Conservation (phyloP, 129 eudicot genomes). For the Oenanthe sinensis region DNA sequence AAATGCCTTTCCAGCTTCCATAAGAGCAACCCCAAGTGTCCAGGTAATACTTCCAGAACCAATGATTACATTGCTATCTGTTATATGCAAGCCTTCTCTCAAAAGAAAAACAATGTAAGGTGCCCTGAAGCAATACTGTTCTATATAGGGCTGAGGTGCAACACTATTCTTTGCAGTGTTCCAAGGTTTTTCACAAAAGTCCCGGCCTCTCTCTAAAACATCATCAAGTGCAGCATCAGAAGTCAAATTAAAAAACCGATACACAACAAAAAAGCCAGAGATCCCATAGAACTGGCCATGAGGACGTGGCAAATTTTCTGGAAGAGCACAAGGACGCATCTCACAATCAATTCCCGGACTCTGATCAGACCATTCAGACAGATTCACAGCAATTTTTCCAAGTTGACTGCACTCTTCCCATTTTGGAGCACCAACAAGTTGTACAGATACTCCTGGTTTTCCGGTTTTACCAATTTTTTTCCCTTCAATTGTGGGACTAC, state of each 20-base stretch:
- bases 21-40: constrained; percentile 93
- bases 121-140: constrained; percentile 95
- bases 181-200: constrained; percentile 74
- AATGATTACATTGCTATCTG: constrained; percentile 53
- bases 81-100: constrained; percentile 89
- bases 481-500: constrained; percentile 31
- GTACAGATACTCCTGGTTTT: constrained; percentile 41
- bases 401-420: constrained; percentile 75
- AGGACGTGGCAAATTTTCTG: constrained; percentile 63
- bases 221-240: constrained; percentile 61
- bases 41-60: constrained; percentile 98
- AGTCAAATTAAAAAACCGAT: constrained; percentile 82
- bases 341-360: constrained; percentile 64
- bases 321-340: constrained; percentile 78
- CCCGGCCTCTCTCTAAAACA: constrained; percentile 62
- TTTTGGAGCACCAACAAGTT: constrained; percentile 70
- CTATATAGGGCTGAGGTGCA: constrained; percentile 88
- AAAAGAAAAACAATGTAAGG: constrained; percentile 67
- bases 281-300: constrained; percentile 77
- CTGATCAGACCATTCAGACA: constrained; percentile 71
- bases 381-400: constrained; percentile 69
- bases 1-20: constrained; percentile 80
- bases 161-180: constrained; percentile 72
- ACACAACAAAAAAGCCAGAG: constrained; percentile 93
- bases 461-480: constrained; percentile 36